phyloP scores from a whole-genome alignment of 495 filamentous ascomycete genomes.

The Hypoxylon perforatum region DNA sequence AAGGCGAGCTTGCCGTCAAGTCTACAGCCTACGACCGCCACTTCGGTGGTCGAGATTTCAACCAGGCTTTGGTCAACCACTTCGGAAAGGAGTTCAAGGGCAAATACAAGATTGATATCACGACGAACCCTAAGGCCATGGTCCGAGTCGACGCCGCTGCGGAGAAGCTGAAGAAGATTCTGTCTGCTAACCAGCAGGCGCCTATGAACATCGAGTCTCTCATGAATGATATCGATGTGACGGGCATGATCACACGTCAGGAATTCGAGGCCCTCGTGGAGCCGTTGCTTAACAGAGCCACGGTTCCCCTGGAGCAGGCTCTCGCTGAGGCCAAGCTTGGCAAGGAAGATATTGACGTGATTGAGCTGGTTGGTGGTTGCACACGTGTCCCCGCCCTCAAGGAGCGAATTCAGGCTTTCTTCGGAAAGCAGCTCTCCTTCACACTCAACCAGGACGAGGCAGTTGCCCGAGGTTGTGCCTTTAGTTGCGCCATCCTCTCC shows the following conservation, averaged over 20 bases:
- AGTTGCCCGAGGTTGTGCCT: constrained; percentile 94
- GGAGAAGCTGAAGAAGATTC: constrained; percentile 98
- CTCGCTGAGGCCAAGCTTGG: constrained; percentile 90
- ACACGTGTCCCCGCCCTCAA: constrained; percentile 96
- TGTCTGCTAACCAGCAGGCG: constrained; percentile 92
- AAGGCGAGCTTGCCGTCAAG: constrained; percentile 95
- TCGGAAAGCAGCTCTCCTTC: constrained; percentile 91
- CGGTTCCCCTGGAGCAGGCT: constrained; percentile 84
- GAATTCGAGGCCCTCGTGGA: constrained; percentile 91
- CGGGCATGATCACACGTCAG: constrained; percentile 88
- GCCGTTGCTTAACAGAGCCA: constrained; percentile 81
- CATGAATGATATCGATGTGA: constrained; percentile 97
- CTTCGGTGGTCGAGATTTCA: constrained; percentile 97
- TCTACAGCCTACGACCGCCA: constrained; percentile 93
- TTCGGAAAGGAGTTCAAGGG: constrained; percentile 94
- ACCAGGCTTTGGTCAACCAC: constrained; percentile 92
- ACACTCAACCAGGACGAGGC: constrained; percentile 99
- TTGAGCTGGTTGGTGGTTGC: constrained; percentile 95
- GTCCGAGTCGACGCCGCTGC: constrained; percentile 86
- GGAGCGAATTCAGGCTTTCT: constrained; percentile 88
- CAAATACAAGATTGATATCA: constrained; percentile 91
- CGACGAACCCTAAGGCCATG: constrained; percentile 86
- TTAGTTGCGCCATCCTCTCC: constrained; percentile 97
- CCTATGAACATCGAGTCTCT: constrained; percentile 98
- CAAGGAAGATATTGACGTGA: constrained; percentile 88